Base-by-base conservation (phyloP, 2,329 filamentous ascomycete genomes). In the Bipolaris oryzae region DNA sequence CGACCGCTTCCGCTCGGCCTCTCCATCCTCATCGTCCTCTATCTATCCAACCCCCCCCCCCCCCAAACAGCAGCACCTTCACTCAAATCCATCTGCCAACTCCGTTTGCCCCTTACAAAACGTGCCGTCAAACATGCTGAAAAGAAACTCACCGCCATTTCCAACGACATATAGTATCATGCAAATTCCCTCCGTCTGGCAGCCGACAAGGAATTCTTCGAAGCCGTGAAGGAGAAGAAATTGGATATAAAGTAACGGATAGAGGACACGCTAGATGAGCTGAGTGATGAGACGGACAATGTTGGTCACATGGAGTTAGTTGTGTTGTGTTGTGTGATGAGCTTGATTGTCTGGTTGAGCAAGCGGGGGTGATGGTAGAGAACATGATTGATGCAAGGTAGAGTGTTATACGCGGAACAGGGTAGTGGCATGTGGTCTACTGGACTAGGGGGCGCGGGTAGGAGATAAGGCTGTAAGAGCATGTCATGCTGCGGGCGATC, bases 401-500 rank as follows among this genome's bases (percentile, higher is more conserved):
- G 47, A 50, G 23, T 31, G 16, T 3, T 31, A 18, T 50, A 20
- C 18, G 47, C 33, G 47, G 37, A 25, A 28, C 3, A 33, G 25
- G 37, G 47, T 9, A 23, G 28, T 50, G 25, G 16, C 47, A 7
- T 7, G 18, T 3, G 18, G 43, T 45, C 28, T 34, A 7, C 16
- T 45, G 16, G 43, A 21, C n/a, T 28, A 7, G 43, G 16, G 21
- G 43, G 9, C n/a, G 28, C 16, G 25, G 7, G 16, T 9, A 20
- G 43, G 28, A 45, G 15, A 45, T 2, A 42, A 42, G 21, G 28
- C 28, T 16, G 34, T 0, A 41, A 31, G 47, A 33, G 34, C 7
- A 18, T 23, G 13, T 18, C n/a, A 42, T 42, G 21, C 35, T 28
- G 47, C 47, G 16, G 47, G 43, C 62, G 47, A 50, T 50, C 47